Base-by-base conservation (phyloP, 225 moss, liverwort and hornwort species). In the Neckera pumila region DNA sequence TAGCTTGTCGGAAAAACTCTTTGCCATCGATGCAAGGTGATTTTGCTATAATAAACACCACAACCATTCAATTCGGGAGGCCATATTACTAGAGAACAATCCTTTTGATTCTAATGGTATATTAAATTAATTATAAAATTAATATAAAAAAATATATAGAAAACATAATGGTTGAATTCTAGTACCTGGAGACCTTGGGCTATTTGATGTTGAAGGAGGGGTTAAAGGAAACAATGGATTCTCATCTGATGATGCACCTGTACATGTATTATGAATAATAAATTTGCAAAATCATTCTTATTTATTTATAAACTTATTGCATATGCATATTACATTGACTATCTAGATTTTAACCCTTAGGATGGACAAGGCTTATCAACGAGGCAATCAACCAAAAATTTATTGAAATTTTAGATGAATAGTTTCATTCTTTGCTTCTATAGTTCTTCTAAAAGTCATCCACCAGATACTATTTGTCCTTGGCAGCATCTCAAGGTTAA, bases 1-100 rank as follows among this genome's bases (percentile, higher is more conserved):
- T 91, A 22, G 76, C 87, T 91, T 85, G 89, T 12, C 77, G 89
- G 2, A 94, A 94, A 80, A 91, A 72, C 34, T 91, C 90, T 85
- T 94, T 94, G 33, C 90, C 86, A 12, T 87, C 83, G 38, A 92
- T 89, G 34, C 16, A 47, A 79, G 85, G 76, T 31, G 87, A 83
- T 23, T 88, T 90, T 83, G 38, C 92, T 94, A 71, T 51, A 85
- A 78, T 15, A 77, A 72, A 12, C 18, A 72, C 72, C 70, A 49
- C 45, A 58, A 45, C 71, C 30, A 53, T 25, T 42, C 51, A 10
- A 53, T 84, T 19, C 75, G 4, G 3, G 28, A 79, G 8, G 7
- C 18, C 5, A 27, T 30, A 59, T 11, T 28, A 8, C 10, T 1
- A 0, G 0, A 40, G 59, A 57, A 21, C 21, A 57, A 40, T 42